Percentiles rank a stretch among this genome's conserved stretches.
phyloP scores from a whole-genome alignment of 2,329 filamentous ascomycete genomes.

The Botrytis porri region DNA sequence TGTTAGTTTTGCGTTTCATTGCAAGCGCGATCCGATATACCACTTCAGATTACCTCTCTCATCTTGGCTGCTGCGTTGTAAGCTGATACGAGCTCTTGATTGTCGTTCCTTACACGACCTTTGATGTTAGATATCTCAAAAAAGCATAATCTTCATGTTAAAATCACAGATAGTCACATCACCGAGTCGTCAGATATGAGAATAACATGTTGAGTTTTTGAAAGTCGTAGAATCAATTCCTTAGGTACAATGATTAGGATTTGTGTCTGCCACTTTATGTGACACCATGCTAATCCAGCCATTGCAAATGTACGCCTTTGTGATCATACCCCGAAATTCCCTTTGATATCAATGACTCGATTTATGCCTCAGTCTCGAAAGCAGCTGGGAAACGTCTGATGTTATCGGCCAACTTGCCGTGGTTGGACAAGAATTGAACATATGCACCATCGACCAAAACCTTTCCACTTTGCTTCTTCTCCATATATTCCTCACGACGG shows the following conservation, averaged over 20 bases:
- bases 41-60: neutral
- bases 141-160: neutral
- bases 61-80: neutral
- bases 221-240: conserved; percentile 35
- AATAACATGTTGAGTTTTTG: conserved; percentile 3
- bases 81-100: neutral
- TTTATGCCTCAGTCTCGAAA: conserved; percentile 52
- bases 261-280: conserved; percentile 21
- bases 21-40: neutral
- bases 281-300: conserved; percentile 32
- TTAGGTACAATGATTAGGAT: conserved; percentile 34
- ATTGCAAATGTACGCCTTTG: conserved; percentile 36
- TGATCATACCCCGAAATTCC: conserved; percentile 20
- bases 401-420: conserved; percentile 82
- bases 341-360: conserved; percentile 19
- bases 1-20: neutral
- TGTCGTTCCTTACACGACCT: neutral
- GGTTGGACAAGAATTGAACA: conserved; percentile 97
- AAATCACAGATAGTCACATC: conserved; percentile 1
- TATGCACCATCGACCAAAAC: conserved; percentile 98
- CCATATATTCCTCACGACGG: conserved; percentile 93
- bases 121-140: neutral
- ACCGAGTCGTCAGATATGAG: neutral
- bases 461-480: conserved; percentile 88
- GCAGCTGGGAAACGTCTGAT: conserved; percentile 93